Percentiles rank a stretch among this genome's conserved stretches.
These are phyloP conservation scores for Cryptosporidium ryanae DNA, from an alignment of 169 alveolate species.

Conservation along the genomic window DNA sequence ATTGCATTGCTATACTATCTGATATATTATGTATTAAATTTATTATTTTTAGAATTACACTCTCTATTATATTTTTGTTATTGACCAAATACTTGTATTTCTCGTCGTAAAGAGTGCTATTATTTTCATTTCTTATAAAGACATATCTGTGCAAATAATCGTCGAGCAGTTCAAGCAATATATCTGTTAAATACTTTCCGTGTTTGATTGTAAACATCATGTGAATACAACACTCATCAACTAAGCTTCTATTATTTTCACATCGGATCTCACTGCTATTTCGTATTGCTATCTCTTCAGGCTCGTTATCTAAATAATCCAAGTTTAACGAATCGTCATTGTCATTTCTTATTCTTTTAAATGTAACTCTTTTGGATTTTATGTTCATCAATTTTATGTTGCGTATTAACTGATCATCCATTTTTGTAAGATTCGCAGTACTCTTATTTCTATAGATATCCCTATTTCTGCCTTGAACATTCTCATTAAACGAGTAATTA, in stretches of 20 bases:
- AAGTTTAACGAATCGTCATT: neutral
- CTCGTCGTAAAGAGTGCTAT: neutral
- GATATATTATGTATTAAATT: slow-evolving; percentile 11
- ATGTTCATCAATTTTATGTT: neutral
- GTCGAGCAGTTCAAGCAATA: slow-evolving; percentile 31
- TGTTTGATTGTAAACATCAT: slow-evolving; percentile 27
- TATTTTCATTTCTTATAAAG: neutral
- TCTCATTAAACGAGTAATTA: neutral
- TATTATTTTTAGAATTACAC: slow-evolving; percentile 1
- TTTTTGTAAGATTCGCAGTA: neutral
- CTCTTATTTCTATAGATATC: neutral
- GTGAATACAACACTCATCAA: slow-evolving; percentile 22
- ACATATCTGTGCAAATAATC: slow-evolving; percentile 14
- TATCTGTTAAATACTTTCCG: slow-evolving; percentile 28
- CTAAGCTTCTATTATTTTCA: no score
- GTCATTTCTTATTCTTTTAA: slow-evolving; percentile 35
- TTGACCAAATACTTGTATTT: slow-evolving; percentile 7
- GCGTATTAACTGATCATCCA: neutral
- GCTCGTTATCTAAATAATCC: neutral
- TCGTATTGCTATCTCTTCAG: neutral
- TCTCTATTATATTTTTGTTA: neutral
- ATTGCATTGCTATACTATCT: slow-evolving; percentile 29
- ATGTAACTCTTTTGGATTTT: slow-evolving; percentile 32
- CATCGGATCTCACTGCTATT: no score
- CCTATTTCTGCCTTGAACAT: neutral